Conservation (phyloP, 2,329 filamentous ascomycete species). For the Fusarium xylarioides region DNA sequence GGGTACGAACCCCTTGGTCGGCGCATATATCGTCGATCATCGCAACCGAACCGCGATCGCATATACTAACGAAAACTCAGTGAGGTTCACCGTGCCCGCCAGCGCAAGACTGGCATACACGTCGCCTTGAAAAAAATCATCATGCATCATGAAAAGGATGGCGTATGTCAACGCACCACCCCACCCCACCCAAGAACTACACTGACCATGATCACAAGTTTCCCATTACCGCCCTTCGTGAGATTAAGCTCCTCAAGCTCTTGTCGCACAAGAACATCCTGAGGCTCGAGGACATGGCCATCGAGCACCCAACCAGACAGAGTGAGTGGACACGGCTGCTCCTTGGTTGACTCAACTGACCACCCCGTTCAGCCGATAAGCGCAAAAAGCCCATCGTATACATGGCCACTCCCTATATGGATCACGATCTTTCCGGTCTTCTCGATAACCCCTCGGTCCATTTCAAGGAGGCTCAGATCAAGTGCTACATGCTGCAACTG, state of each 20-base stretch:
- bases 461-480: constrained; percentile 91
- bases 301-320: constrained; percentile 76
- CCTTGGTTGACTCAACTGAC: constrained; percentile 9
- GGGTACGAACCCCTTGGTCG: constrained; percentile 64
- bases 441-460: constrained; percentile 92
- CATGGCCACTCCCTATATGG: constrained; percentile 99
- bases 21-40: constrained; percentile 22
- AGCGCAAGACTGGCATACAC: constrained; percentile 75
- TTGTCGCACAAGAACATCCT: constrained; percentile 92
- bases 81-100: constrained; percentile 90
- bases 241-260: constrained; percentile 97
- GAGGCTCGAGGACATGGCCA: constrained; percentile 92
- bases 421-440: constrained; percentile 96
- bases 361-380: constrained; percentile 68
- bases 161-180: constrained; percentile 61
- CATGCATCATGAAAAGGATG: constrained; percentile 99
- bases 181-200: neutral
- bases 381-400: constrained; percentile 89
- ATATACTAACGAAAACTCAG: constrained; percentile 50
- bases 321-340: constrained; percentile 53
- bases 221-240: constrained; percentile 95
- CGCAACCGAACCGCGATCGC: neutral
- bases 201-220: constrained; percentile 63
- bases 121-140: constrained; percentile 98
- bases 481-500: constrained; percentile 96